Evolutionary conservation across 306 rosid species (phyloP).

Genomic region (Trichosanthes truncata): DNA sequence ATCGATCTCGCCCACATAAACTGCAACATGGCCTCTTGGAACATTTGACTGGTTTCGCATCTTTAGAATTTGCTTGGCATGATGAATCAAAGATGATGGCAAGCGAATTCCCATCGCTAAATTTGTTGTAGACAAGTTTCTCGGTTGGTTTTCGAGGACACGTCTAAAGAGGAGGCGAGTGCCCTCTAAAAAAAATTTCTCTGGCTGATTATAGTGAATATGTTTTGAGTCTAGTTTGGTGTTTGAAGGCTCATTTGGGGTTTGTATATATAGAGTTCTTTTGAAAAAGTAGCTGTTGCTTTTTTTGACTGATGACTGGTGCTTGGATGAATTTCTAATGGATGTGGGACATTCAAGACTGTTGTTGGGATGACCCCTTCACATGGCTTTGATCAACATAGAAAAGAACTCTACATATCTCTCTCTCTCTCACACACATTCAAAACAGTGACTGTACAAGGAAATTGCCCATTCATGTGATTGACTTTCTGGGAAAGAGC

Average conservation of each 20-base stretch:
- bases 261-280: not conserved
- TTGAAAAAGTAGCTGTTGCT: not conserved
- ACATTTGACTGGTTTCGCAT: not conserved
- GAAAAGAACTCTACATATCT: not conserved
- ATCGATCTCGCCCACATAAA: constrained; percentile 5
- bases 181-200: not conserved
- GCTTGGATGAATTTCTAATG: not conserved
- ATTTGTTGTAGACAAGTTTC: not conserved
- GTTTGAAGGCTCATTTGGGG: not conserved
- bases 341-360: constrained; percentile 3
- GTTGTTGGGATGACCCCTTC: constrained; percentile 5
- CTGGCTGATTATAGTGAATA: not conserved
- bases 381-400: constrained; percentile 5
- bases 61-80: not conserved
- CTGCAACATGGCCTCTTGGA: constrained; percentile 8
- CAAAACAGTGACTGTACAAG: not conserved
- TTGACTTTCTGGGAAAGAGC: not conserved
- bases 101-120: not conserved
- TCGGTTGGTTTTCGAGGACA: not conserved
- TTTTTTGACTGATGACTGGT: not conserved
- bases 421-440: not conserved
- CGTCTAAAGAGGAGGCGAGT: not conserved
- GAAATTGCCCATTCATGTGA: constrained; percentile 3
- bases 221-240: not conserved
- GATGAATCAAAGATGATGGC: not conserved